Evolutionary conservation across 1,284 basidiomycete species (phyloP), one percentile per base, ranked within the genome.

Genomic region (Ustilago sp.): DNA sequence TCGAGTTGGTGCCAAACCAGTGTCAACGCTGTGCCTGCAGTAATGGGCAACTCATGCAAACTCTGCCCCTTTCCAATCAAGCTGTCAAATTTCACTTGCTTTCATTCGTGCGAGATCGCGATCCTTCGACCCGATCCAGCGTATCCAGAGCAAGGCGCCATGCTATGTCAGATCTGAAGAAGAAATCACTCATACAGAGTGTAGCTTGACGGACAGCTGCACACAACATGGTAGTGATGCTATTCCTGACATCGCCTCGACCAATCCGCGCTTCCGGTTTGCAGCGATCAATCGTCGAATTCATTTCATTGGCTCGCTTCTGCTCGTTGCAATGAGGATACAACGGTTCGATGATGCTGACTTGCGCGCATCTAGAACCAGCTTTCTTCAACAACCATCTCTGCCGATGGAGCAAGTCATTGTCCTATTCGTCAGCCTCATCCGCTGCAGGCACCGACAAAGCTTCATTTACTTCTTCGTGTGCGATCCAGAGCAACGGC

Each of bases 401-500:
- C 31, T 50, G 48, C 48, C 48, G 48, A 50, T 50, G 31, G 48
- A 50, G 23, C 48, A 50, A 50, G 28, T 50, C 48, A 50, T 50
- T 28, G 3, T 28, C 8, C 4, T 17, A 23, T 47, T 45, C 56
- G 17, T 15, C 56, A 50, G 11, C 31, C 17, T 36, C 31, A 12
- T 41, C 59, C 64, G 64, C 58, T 54, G 64, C 59, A 67, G 64
- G 64, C 35, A 67, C 59, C 34, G 47, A 31, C 38, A 19, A 39
- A 41, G 32, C 59, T 36, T 59, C 52, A 32, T 31, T n/a, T 50
- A 13, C 6, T 12, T 19, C 19, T 23, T 17, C 2, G 38, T 23
- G 7, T 9, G 23, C 19, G 45, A 28, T 23, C 39, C 15, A 2
- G 5, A 41, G 7, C 39, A 17, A 15, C 48, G 48, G 57, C 57